Base-by-base conservation (phyloP, 2,329 filamentous ascomycete genomes). In the Pyricularia grisea region DNA sequence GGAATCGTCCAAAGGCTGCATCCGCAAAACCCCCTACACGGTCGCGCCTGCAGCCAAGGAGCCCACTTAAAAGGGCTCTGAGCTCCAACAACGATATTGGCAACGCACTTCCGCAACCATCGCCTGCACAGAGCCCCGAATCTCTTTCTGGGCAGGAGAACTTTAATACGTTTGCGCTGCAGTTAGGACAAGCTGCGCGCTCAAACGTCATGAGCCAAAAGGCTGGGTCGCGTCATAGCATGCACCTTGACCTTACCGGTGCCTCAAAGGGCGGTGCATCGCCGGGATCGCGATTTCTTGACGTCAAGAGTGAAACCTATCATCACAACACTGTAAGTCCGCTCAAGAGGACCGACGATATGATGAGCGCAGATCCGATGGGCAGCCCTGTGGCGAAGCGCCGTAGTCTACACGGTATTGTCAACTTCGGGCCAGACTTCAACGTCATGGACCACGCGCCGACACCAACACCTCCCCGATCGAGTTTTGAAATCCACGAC, bases 331-430 rank as follows among this genome's bases (percentile, higher is more conserved):
- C 88, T 71, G 89, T 90, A 6, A 97, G 94, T 76, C 94, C 94
- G 5, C 81, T 98, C 73, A 97, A 98, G 84, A 89, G 95, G 74
- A 94, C 91, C 76, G 94, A 98, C 81, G 90, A 92, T 63, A 90
- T 90, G 67, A 94, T 97, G 91, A 93, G 92, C 75, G 81, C 96
- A 66, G 94, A 97, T 74, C 92, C 72, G 84, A 88, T 91, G 69
- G 92, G 92, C 73, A 97, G 92, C 75, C 94, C 95, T 0, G 92
- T 94, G 70, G 92, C 94, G 65, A 97, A 97, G 82, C 87, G 95
- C 72, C 88, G 95, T 75, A 97, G 94, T 79, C 80, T 97, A 73
- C 92, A 97, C 77, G 90, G 90, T 67, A 86, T 89, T 63, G 83
- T 89, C n/a, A 87, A 81, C 73, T 82, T 90, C 71, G 84, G 84